A percentile compares a stretch with the other conserved stretches of the same genome.
phyloP scores from a whole-genome alignment of 495 filamentous ascomycete species.

The Lepidopterella palustris region DNA sequence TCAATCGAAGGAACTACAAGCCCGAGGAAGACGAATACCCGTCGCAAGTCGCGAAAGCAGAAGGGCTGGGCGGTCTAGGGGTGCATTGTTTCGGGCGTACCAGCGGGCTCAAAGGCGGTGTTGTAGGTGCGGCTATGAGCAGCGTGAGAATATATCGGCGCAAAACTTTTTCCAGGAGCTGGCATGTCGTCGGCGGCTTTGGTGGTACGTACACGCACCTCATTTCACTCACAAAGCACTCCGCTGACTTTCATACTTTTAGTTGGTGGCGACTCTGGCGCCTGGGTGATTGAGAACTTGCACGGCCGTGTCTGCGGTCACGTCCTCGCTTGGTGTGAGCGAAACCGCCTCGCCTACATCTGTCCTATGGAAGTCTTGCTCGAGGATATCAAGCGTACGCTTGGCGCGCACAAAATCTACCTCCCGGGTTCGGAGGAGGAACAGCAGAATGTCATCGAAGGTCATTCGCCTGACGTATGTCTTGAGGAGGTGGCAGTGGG shows the following conservation, averaged over 20 bases:
- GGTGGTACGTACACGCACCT: constrained; percentile 45
- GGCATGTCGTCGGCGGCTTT: constrained; percentile 67
- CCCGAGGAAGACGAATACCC: constrained; percentile 37
- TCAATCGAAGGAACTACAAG: constrained; percentile 19
- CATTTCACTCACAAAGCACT: constrained; percentile 1
- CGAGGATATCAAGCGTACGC: constrained; percentile 70
- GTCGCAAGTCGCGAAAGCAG: constrained; percentile 31
- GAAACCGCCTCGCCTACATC: constrained; percentile 74
- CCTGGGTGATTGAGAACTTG: constrained; percentile 83
- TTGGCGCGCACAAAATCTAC: constrained; percentile 51
- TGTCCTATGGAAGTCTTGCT: constrained; percentile 89
- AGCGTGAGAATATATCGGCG: constrained; percentile 78
- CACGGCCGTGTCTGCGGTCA: constrained; percentile 80
- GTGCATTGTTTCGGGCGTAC: constrained; percentile 93
- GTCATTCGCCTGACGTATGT: neutral
- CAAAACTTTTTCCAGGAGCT: constrained; percentile 71
- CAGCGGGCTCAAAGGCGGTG: constrained; percentile 70
- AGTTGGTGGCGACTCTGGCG: constrained; percentile 85
- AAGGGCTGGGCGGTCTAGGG: constrained; percentile 58
- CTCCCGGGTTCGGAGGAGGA: constrained; percentile 43
- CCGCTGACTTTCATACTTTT: constrained; percentile 18
- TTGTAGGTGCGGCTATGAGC: constrained; percentile 67
- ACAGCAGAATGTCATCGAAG: neutral
- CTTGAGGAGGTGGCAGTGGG: neutral
- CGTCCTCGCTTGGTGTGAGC: constrained; percentile 76